A percentile compares a stretch with the other conserved stretches of the same genome.
Evolutionary conservation across 371 early-diverging fungal genomes (phyloP).

Genomic region (Gilbertella persicaria): DNA sequence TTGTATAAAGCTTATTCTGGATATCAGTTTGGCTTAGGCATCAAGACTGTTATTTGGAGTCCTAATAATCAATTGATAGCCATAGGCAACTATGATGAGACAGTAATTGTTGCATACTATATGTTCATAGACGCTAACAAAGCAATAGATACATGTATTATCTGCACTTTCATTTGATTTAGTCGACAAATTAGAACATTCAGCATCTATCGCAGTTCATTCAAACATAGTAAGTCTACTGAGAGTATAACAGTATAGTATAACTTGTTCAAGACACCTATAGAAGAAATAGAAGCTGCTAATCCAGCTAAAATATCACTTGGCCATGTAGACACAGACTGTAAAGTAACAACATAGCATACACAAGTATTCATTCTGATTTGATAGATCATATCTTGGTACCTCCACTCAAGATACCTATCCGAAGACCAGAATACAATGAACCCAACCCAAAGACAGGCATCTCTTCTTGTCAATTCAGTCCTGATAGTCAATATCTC

Average conservation of each 20-base stretch:
- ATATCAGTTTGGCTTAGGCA: constrained; percentile 69
- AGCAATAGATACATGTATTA: constrained; percentile 22
- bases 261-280: not conserved
- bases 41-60: constrained; percentile 73
- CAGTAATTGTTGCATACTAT: constrained; percentile 34
- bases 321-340: not conserved
- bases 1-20: constrained; percentile 52
- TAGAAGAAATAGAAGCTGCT: no score
- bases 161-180: constrained; percentile 34
- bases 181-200: constrained; percentile 25
- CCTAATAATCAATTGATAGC: constrained; percentile 77
- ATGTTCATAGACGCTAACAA: constrained; percentile 11
- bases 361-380: not conserved
- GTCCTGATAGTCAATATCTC: constrained; percentile 54
- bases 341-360: not conserved
- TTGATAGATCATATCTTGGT: constrained; percentile 5
- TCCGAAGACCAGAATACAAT: constrained; percentile 56
- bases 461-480: constrained; percentile 61
- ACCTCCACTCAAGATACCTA: constrained; percentile 47
- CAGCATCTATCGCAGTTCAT: constrained; percentile 1
- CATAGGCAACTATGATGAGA: constrained; percentile 77
- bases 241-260: not conserved
- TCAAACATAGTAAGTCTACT: constrained; percentile 1
- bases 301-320: no score
- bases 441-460: constrained; percentile 63